phyloP scores from a whole-genome alignment of 345 rosid genomes.

The Firmiana major region DNA sequence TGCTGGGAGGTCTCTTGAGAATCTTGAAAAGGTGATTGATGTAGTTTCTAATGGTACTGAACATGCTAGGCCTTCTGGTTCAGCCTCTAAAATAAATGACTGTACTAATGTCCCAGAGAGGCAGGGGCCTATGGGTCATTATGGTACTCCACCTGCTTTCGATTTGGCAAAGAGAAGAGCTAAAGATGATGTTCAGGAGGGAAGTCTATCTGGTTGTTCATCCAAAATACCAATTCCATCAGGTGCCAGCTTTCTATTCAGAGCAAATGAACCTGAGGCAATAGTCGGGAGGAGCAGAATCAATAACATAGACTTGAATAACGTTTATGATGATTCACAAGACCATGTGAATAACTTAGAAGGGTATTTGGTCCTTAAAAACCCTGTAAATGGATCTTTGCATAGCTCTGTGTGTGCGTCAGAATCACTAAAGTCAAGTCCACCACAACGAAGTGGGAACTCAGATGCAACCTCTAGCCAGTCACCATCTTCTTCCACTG shows the following conservation, averaged over 20 bases:
- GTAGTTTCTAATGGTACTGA: conserved; percentile 20
- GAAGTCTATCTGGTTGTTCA: conserved; percentile 14
- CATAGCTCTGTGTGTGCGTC: conserved; percentile 33
- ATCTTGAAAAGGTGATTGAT: conserved; percentile 27
- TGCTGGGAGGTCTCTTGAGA: conserved; percentile 27
- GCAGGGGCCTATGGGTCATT: conserved; percentile 22
- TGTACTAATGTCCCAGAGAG: conserved; percentile 20
- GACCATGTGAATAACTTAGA: conserved; percentile 38
- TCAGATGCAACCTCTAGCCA: conserved; percentile 53
- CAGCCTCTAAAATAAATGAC: conserved; percentile 27
- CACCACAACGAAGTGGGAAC: conserved; percentile 43
- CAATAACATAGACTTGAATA: conserved; percentile 60
- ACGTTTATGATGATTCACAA: conserved; percentile 47
- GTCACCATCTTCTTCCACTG: conserved; percentile 64
- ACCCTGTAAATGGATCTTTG: conserved; percentile 26
- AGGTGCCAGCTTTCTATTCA: conserved; percentile 13
- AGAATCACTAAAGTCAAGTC: conserved; percentile 43
- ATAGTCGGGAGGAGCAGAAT: conserved; percentile 28
- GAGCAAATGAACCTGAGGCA: conserved; percentile 25
- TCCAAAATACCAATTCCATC: conserved; percentile 16
- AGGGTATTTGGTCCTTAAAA: conserved; percentile 28
- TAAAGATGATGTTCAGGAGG: conserved; percentile 8
- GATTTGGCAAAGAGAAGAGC: conserved; percentile 24
- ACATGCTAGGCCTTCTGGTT: conserved; percentile 32
- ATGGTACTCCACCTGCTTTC: conserved; percentile 23